Evolutionary conservation across 495 filamentous ascomycete species (phyloP), one percentile per base, ranked within the genome.

Genomic region (Aspergillus affinis): DNA sequence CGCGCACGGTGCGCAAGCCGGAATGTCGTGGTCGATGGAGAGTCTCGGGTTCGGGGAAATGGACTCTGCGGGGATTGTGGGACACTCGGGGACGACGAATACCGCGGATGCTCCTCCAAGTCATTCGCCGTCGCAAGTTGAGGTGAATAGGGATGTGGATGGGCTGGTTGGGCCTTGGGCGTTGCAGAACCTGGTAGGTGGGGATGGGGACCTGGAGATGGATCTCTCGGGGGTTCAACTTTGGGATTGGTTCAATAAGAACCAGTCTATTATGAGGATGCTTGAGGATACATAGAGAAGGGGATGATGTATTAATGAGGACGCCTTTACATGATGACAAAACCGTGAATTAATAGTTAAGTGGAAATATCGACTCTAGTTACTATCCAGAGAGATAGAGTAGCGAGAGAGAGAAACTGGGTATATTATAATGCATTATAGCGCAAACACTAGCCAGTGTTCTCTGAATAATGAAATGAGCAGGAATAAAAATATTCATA

Each of bases 181-280:
- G 21, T 50, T 51, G 4, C 32, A 13, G 55, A 46, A 52, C 29
- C 46, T n/a, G 18, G 57, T 30, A 46, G 48, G 56, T 51, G 47
- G 29, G 29, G 55, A 59, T 44, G 47, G 55, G 45, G 46, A 59
- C 18, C 23, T 65, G 58, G 54, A 58, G 50, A 59, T 59, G 59
- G 54, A 61, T 59, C 18, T 65, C 45, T 55, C 55, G 23, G 58
- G 62, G 9, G 55, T 48, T 48, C 36, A 61, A 30, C 59, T 61
- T n/a, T 61, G 62, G 59, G 62, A 65, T 41, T 61, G 59, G 59
- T 61, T 61, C 12, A 57, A 53, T 45, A 47, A 61, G 32, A 61
- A 61, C 20, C 54, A 61, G 49, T 29, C 54, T 15, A 61, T 61
- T 4, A 52, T 61, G 48, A 56, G 54, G 44, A 53, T 53, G 59